Base-by-base conservation (phyloP, 2,329 filamentous ascomycete species). In the Blumeriella jaapii region DNA sequence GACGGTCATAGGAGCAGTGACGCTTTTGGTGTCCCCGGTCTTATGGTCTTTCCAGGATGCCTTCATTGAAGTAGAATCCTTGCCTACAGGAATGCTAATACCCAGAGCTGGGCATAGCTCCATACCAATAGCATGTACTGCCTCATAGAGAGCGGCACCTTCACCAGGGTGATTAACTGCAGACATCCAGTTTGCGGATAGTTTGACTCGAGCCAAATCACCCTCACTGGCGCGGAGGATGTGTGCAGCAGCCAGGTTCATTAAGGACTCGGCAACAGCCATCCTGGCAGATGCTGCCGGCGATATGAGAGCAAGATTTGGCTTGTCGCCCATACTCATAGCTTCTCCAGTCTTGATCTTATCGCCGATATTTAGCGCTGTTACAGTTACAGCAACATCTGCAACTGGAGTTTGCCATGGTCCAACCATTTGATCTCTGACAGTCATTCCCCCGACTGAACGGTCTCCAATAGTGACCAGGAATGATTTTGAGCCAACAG, bases 21-120 rank as follows among this genome's bases (percentile, higher is more conserved):
- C 89, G 47, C 87, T 87, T 63, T 82, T 91, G 10, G 69, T 62
- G 42, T 82, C 69, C 12, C 74, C 71, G 18, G 66, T 72, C 38
- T 70, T 64, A 42, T 66, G 64, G 47, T 89, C 82, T 54, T 76
- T 81, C 91, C 91, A 96, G 37, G 85, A 85, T 52, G 93, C 89
- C 67, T 95, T 95, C 91, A 98, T 96, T 2, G 87, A 95, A 60
- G 93, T 94, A 0, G 89, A 96, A 59, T 98, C 91, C 62, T 98
- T 96, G 36, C 91, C 91, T 6, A 96, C 91, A 3, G 91, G 91
- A 40, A 98, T 96, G 38, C 82, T 85, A 42, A 98, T 76, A 20
- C 83, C 85, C n/a, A 96, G 69, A 50, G 82, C 69, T 2, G 86
- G 86, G 60, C 91, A 98, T 6, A 98, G 67, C 30, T 93, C 82